phyloP scores from a whole-genome alignment of 352 stramenopile species.

The Phytophthora tentaculata region DNA sequence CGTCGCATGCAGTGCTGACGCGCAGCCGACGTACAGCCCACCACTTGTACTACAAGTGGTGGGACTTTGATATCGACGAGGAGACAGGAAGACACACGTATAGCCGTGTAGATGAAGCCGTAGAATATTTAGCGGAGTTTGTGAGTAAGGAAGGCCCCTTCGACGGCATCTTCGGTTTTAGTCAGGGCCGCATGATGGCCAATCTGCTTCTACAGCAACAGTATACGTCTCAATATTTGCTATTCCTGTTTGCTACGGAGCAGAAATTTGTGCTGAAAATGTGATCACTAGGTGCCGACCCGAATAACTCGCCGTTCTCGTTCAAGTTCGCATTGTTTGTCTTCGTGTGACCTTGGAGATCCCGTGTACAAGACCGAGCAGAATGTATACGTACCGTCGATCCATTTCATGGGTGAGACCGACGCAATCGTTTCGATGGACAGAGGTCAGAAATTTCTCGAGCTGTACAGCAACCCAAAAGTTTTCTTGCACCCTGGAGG shows the following conservation, averaged over 20 bases:
- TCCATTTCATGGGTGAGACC: conserved; percentile 83
- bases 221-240: conserved; percentile 21
- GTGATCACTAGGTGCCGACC: conserved; percentile 49
- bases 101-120: conserved; percentile 59
- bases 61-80: conserved; percentile 61
- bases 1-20: conserved; percentile 24
- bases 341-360: conserved; percentile 44
- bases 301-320: conserved; percentile 46
- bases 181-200: conserved; percentile 76
- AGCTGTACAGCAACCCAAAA: conserved; percentile 55
- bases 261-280: too few species aligned
- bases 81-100: conserved; percentile 54
- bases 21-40: conserved; percentile 60
- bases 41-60: too few species aligned
- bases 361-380: conserved; percentile 35
- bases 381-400: conserved; percentile 61
- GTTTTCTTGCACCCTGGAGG: conserved; percentile 68
- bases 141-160: conserved; percentile 77
- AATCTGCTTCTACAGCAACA: conserved; percentile 69
- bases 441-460: conserved; percentile 53
- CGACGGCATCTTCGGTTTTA: conserved; percentile 84
- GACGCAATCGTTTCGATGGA: conserved; percentile 67
- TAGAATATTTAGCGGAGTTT: conserved; percentile 67
- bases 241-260: too few species aligned
- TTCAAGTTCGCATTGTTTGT: conserved; percentile 83